Conservation (phyloP, 768 basidiomycete species). For the Boletellus sp. region DNA sequence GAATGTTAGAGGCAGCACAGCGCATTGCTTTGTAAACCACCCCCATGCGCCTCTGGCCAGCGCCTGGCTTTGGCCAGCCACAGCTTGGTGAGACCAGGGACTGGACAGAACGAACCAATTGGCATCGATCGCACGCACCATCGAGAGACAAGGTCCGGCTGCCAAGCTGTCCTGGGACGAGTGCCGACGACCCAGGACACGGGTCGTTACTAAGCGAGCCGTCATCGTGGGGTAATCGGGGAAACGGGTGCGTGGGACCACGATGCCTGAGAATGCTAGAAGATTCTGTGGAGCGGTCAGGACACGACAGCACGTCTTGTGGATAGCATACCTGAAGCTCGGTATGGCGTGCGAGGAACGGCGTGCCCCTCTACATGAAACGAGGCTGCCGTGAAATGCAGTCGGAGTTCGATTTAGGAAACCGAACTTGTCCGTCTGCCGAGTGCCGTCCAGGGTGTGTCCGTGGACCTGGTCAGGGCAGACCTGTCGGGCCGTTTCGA, state of each 20-base stretch:
- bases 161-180: slow-evolving; percentile 2
- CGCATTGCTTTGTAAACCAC: slow-evolving; percentile 16
- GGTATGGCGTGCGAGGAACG: slow-evolving; percentile 14
- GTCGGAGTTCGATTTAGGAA: slow-evolving; percentile 16
- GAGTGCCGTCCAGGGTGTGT: slow-evolving; percentile 1
- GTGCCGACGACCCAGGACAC: background rate
- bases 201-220: slow-evolving; percentile 2
- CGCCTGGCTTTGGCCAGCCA: slow-evolving; percentile 10
- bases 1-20: slow-evolving; percentile 30
- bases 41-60: slow-evolving; percentile 6
- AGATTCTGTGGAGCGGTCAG: slow-evolving; percentile 18
- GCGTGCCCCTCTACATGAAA: slow-evolving; percentile 8
- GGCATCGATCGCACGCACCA: slow-evolving; percentile 5
- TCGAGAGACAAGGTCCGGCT: background rate
- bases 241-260: background rate
- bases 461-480: slow-evolving; percentile 22
- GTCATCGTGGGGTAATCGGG: slow-evolving; percentile 23
- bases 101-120: slow-evolving; percentile 8
- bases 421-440: slow-evolving; percentile 1
- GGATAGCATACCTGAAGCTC: slow-evolving; percentile 5
- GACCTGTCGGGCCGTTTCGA: slow-evolving; percentile 8
- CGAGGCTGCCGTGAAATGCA: slow-evolving; percentile 18
- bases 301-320: slow-evolving; percentile 4
- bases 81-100: slow-evolving; percentile 17
- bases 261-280: slow-evolving; percentile 6